Base-by-base conservation (phyloP, 1,284 basidiomycete species). In the Cryptococcus sp. region DNA sequence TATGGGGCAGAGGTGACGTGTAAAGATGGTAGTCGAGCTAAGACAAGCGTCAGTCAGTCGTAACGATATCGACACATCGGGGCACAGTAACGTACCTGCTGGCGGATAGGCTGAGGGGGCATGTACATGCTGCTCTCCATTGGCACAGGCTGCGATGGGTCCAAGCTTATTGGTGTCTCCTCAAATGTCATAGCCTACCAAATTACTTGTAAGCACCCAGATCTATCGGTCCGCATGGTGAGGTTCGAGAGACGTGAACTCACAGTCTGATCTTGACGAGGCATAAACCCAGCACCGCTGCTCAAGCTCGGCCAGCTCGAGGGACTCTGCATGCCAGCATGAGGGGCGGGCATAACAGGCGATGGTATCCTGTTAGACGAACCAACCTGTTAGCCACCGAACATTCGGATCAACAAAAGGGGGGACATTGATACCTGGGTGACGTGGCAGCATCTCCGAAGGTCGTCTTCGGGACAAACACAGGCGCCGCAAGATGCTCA, bases 1-100 rank as follows among this genome's bases (percentile, higher is more conserved):
- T 74, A 77, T 79, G 86, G 68, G 77, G 85, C 68, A 75, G 81
- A 0, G 81, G 79, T 0, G 81, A 78, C 2, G 89, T 87, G 78
- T 97, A 98, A 33, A 97, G 83, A 68, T 97, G 91, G 72, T 98
- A 92, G 71, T 96, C 86, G 48, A 96, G 83, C 87, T 92, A 6
- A 15, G 59, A n/a, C 61, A 60, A 42, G 4, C 24, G 38, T 23
- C 16, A 50, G 23, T 23, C 18, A 33, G 28, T 46, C 15, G 15
- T 13, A 18, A 33, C 9, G 28, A 33, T 5, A 4, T 4, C 9
- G 28, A 33, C 28, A 33, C 28, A 33, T 33, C 3, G 33, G 37
- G 53, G 5, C 9, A 11, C 42, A 12, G 40, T 35, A 46, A 77
- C 86, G 69, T 71, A 89, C 88, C 20, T 87, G 85, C 69, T 89